These are phyloP conservation scores for Dioscorea cayenensis DNA, from an alignment of 116 monocot genomes.

Conservation along the genomic window DNA sequence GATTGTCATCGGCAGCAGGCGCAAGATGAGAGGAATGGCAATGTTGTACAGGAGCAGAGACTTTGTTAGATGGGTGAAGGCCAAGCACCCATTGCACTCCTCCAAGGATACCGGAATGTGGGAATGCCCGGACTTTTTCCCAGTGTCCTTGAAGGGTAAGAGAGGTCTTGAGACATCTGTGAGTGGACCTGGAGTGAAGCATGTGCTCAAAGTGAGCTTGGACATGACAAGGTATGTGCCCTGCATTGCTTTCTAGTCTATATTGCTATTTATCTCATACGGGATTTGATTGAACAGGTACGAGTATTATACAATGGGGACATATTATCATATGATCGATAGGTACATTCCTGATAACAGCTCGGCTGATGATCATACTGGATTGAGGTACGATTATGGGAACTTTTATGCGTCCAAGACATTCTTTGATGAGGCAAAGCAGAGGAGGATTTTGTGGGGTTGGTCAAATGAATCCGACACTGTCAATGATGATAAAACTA, in stretches of 20 bases:
- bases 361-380: conserved; percentile 18
- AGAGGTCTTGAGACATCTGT: conserved; percentile 26
- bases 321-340: conserved; percentile 18
- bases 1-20: background rate
- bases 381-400: conserved; percentile 53
- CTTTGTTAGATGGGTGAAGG: conserved; percentile 33
- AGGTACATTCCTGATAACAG: conserved; percentile 28
- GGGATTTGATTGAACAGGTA: background rate
- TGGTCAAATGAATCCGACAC: conserved; percentile 62
- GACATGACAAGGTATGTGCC: conserved; percentile 5
- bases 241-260: too few species aligned
- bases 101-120: conserved; percentile 40
- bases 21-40: conserved; percentile 3
- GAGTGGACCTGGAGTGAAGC: conserved; percentile 8
- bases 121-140: conserved; percentile 66
- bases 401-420: conserved; percentile 65
- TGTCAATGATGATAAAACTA: conserved; percentile 26
- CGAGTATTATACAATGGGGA: conserved; percentile 48
- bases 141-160: conserved; percentile 19
- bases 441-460: conserved; percentile 46
- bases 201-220: conserved; percentile 56
- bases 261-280: too few species aligned
- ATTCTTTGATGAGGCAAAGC: conserved; percentile 39
- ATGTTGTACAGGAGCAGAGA: conserved; percentile 27
- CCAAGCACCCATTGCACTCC: conserved; percentile 42